These are phyloP conservation scores for Xylaria sp. DNA, from an alignment of 2,329 filamentous ascomycete genomes.

Conservation along the genomic window DNA sequence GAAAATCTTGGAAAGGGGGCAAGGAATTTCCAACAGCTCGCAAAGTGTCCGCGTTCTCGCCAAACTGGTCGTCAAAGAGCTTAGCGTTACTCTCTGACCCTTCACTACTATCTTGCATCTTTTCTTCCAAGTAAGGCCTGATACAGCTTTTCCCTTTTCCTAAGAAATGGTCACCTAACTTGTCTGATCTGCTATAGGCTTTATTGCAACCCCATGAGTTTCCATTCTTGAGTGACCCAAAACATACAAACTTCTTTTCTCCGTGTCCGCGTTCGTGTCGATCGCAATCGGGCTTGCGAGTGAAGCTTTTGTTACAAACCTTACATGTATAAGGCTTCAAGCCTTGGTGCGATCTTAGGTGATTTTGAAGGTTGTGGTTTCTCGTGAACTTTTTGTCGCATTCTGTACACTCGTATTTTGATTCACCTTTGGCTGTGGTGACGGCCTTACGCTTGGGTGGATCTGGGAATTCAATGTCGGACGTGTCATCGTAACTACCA, in stretches of 20 bases:
- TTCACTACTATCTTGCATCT: slow-evolving; percentile 3
- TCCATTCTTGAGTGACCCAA: slow-evolving; percentile 39
- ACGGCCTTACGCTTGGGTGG: slow-evolving; percentile 26
- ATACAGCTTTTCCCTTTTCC: slow-evolving; percentile 40
- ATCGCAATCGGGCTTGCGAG: slow-evolving; percentile 35
- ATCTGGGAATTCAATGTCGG: slow-evolving; percentile 37
- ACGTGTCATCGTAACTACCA: slow-evolving; percentile 30
- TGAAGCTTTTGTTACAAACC: slow-evolving; percentile 37
- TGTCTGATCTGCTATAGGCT: slow-evolving; percentile 40
- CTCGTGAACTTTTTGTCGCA: slow-evolving; percentile 42
- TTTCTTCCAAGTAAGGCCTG: slow-evolving; percentile 32
- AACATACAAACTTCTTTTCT: slow-evolving; percentile 40
- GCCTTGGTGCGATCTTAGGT: slow-evolving; percentile 38
- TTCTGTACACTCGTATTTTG: slow-evolving; percentile 30
- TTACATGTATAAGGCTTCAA: slow-evolving; percentile 38
- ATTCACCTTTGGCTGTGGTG: slow-evolving; percentile 21
- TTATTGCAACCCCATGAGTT: slow-evolving; percentile 41
- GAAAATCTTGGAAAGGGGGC: slow-evolving; percentile 34
- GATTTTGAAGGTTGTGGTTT: slow-evolving; percentile 39
- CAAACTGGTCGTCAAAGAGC: slow-evolving; percentile 22
- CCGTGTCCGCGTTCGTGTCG: slow-evolving; percentile 40
- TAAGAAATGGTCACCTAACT: slow-evolving; percentile 38
- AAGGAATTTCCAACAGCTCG: slow-evolving; percentile 25
- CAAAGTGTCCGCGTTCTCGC: slow-evolving; percentile 29
- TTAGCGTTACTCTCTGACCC: neutral